phyloP scores from a whole-genome alignment of 306 rosid genomes.

The Cucurbita moschata region DNA sequence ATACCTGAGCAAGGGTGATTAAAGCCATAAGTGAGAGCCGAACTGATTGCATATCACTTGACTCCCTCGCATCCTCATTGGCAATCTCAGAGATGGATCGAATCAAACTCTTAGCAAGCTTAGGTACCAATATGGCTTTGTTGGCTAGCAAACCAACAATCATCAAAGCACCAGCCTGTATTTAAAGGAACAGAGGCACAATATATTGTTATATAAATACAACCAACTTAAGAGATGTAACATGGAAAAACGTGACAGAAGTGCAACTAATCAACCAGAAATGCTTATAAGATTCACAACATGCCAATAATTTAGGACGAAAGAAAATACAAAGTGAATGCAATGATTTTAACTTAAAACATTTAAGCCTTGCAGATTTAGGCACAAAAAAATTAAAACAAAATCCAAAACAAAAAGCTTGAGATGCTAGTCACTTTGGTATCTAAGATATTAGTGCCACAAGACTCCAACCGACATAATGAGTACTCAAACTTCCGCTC shows the following conservation, averaged over 20 bases:
- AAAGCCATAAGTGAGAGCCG: constrained; percentile 64
- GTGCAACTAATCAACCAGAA: not conserved
- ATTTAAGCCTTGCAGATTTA: not conserved
- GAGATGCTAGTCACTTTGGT: not conserved
- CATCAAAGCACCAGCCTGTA: constrained; percentile 88
- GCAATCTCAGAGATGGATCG: constrained; percentile 63
- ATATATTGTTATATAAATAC: not conserved
- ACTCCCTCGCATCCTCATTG: constrained; percentile 40
- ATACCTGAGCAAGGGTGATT: constrained; percentile 85
- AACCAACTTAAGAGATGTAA: not conserved
- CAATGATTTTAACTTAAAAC: not conserved
- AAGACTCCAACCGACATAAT: not conserved
- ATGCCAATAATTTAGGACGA: not conserved
- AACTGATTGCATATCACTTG: constrained; percentile 54
- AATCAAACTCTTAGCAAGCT: constrained; percentile 57
- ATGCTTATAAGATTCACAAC: not conserved
- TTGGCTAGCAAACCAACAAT: constrained; percentile 66
- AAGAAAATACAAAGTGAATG: not conserved
- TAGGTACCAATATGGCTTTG: constrained; percentile 58
- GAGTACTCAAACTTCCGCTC: not conserved
- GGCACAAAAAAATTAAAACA: not conserved
- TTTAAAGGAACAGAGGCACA: constrained; percentile 1
- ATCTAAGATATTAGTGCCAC: not conserved
- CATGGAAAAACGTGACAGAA: not conserved
- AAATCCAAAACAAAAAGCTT: not conserved